Percentiles rank a stretch among this genome's conserved stretches.
Conservation (phyloP, 169 alveolate genomes). For the Cyclospora cayetanensis region DNA sequence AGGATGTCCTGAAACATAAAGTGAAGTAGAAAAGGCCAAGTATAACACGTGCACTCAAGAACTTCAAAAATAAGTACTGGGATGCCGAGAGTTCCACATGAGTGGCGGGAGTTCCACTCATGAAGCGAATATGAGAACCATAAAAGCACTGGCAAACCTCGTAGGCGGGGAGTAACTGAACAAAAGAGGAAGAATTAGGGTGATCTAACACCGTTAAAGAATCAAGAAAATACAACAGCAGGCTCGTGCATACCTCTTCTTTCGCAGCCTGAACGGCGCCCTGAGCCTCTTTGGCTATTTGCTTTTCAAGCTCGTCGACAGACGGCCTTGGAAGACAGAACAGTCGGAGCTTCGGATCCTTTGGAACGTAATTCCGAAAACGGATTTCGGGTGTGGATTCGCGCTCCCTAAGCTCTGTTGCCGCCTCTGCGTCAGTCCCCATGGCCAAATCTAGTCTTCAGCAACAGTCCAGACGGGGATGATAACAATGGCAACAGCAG, state of each 20-base stretch:
- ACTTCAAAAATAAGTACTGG: not conserved
- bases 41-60: not conserved
- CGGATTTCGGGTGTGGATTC: not conserved
- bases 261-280: slow-evolving; percentile 65
- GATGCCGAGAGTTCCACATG: too few relatives aligned
- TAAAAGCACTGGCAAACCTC: too few relatives aligned
- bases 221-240: not conserved
- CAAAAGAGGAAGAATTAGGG: too few relatives aligned
- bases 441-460: not conserved
- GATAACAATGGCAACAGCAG: not conserved
- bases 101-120: too few relatives aligned
- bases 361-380: slow-evolving; percentile 78
- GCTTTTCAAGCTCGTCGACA: slow-evolving; percentile 75
- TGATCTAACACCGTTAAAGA: not conserved
- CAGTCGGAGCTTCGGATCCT: slow-evolving; percentile 71
- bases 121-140: too few relatives aligned
- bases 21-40: not conserved
- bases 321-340: slow-evolving; percentile 77
- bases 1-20: slow-evolving; percentile 70
- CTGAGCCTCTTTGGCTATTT: slow-evolving; percentile 72
- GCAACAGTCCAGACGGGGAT: not conserved
- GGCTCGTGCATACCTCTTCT: slow-evolving; percentile 38
- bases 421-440: slow-evolving; percentile 12
- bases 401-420: not conserved
- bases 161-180: too few relatives aligned